Evolutionary conservation across 1,284 basidiomycete genomes (phyloP).

Genomic region (Coriolopsis trogii): DNA sequence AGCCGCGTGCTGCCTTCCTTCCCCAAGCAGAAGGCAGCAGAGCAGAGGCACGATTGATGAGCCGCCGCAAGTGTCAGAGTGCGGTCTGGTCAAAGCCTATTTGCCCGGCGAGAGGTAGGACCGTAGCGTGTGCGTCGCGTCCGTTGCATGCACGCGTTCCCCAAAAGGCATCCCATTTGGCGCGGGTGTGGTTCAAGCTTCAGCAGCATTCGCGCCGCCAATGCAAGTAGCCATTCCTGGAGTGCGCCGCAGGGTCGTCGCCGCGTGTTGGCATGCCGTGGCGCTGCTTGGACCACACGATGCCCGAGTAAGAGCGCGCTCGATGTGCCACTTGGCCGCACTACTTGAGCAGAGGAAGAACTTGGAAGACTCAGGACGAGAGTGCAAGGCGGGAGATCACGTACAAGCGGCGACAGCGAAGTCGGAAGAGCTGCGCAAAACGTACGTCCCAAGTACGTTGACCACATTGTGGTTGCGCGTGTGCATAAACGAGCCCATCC

Average conservation of each 20-base stretch:
- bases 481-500: too few relatives aligned
- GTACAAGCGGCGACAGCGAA: constrained; percentile 1
- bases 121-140: not conserved
- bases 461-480: too few relatives aligned
- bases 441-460: too few relatives aligned
- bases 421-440: too few relatives aligned
- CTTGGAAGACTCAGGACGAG: not conserved
- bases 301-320: constrained; percentile 11
- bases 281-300: constrained; percentile 3
- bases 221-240: too few relatives aligned
- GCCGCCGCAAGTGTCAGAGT: too few relatives aligned
- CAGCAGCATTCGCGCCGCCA: too few relatives aligned
- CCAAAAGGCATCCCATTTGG: not conserved
- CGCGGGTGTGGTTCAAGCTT: constrained; percentile 1
- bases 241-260: not conserved
- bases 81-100: too few relatives aligned
- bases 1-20: too few relatives aligned
- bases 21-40: too few relatives aligned
- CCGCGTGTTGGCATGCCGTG: not conserved
- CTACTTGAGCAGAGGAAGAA: constrained; percentile 2
- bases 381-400: constrained; percentile 1
- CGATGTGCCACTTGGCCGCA: not conserved
- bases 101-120: too few relatives aligned
- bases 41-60: too few relatives aligned
- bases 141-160: not conserved